A percentile compares a stretch with the other conserved stretches of the same genome.
Conservation (phyloP, 1,284 basidiomycete species). For the Melampsora larici-populina region DNA sequence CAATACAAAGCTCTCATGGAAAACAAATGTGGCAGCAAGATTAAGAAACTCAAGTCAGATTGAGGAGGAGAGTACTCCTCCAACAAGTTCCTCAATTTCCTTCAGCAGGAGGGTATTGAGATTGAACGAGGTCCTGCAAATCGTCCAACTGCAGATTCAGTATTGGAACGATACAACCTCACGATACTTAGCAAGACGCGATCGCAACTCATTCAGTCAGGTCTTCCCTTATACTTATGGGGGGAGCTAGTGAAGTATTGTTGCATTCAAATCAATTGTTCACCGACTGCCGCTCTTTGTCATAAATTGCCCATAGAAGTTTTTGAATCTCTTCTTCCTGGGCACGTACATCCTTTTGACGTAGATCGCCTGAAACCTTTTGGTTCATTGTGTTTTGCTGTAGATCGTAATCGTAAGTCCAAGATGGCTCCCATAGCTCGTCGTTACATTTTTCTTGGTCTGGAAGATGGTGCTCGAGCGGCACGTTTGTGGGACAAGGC, state of each 20-base stretch:
- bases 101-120: background rate
- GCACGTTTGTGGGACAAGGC: no score
- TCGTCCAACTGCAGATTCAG: background rate
- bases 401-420: no score
- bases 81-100: background rate
- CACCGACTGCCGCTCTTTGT: no score
- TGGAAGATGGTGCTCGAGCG: no score
- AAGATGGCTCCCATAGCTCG: no score
- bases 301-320: no score
- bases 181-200: background rate
- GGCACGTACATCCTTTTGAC: no score
- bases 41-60: background rate
- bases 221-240: background rate
- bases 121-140: background rate
- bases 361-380: no score
- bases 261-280: no score
- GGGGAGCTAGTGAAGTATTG: background rate
- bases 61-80: conserved; percentile 3
- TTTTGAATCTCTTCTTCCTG: no score
- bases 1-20: background rate
- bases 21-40: background rate
- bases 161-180: background rate
- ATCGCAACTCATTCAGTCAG: background rate
- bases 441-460: no score
- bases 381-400: no score